These are phyloP conservation scores for Tolypocladium cylindrosporum DNA, from an alignment of 2,329 filamentous ascomycete genomes.

Conservation along the genomic window DNA sequence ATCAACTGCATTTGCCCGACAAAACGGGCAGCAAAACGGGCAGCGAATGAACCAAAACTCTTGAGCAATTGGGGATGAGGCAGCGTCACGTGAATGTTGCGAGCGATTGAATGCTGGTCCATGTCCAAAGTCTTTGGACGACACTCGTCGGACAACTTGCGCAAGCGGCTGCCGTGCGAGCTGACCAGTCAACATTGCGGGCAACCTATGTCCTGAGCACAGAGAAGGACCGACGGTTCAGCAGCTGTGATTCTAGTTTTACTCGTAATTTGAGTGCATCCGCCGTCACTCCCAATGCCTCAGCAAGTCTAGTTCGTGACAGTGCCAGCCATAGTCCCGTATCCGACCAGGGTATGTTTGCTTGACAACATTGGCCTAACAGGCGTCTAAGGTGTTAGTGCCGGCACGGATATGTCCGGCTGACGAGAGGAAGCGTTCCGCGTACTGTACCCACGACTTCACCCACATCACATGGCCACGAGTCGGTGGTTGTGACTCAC, in stretches of 20 bases:
- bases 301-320: not conserved
- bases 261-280: not conserved
- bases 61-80: not conserved
- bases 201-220: not conserved
- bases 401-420: not conserved
- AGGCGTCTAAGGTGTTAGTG: not conserved
- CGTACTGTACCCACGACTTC: not conserved
- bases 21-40: conserved; percentile 35
- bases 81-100: not conserved
- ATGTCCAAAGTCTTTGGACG: not conserved
- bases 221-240: not conserved
- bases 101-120: not conserved
- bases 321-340: too few species aligned
- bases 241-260: not conserved
- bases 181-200: too few species aligned
- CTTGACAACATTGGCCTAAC: not conserved
- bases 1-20: conserved; percentile 47
- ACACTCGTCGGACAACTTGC: not conserved
- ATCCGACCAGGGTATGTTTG: too few species aligned
- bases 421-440: not conserved
- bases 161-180: not conserved
- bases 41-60: conserved; percentile 33
- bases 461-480: not conserved
- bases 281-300: not conserved
- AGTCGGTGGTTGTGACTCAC: not conserved